phyloP scores from a whole-genome alignment of 495 filamentous ascomycete species.

The Sabuloglossum arenarium region DNA sequence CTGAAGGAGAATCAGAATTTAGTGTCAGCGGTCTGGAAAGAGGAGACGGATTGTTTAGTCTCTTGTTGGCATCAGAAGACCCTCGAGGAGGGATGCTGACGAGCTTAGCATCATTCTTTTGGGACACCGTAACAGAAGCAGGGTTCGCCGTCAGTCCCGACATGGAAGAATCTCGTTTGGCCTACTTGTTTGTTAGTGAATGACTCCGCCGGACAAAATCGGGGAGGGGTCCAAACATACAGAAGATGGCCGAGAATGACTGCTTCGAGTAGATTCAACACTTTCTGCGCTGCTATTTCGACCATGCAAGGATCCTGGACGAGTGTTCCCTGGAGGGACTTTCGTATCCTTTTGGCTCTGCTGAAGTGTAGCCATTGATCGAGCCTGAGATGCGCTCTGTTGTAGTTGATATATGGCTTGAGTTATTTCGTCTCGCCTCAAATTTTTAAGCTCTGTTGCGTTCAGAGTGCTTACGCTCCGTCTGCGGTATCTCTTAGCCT shows the following conservation, averaged over 20 bases:
- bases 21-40: constrained; percentile 64
- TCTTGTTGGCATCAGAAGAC: constrained; percentile 51
- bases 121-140: constrained; percentile 8
- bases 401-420: constrained; percentile 6
- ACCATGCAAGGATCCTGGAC: constrained; percentile 21
- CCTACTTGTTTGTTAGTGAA: constrained; percentile 17
- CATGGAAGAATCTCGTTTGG: constrained; percentile 9
- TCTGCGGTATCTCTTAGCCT: constrained; percentile 56
- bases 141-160: constrained; percentile 2
- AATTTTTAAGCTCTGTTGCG: constrained; percentile 27
- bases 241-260: constrained; percentile 31
- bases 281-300: constrained; percentile 38
- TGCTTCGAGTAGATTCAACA: constrained; percentile 18
- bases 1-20: constrained; percentile 21
- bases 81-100: constrained; percentile 46
- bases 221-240: constrained; percentile 24
- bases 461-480: constrained; percentile 71
- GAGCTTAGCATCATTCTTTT: constrained; percentile 31
- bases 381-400: not conserved
- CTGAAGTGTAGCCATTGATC: not conserved
- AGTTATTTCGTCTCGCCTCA: constrained; percentile 9
- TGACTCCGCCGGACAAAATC: not conserved
- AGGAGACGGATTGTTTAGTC: constrained; percentile 59
- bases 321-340: not conserved
- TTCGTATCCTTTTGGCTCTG: not conserved